A percentile compares a stretch with the other conserved stretches of the same genome.
Conservation (phyloP, 2,329 filamentous ascomycete species). For the Neocucurbitaria cava region DNA sequence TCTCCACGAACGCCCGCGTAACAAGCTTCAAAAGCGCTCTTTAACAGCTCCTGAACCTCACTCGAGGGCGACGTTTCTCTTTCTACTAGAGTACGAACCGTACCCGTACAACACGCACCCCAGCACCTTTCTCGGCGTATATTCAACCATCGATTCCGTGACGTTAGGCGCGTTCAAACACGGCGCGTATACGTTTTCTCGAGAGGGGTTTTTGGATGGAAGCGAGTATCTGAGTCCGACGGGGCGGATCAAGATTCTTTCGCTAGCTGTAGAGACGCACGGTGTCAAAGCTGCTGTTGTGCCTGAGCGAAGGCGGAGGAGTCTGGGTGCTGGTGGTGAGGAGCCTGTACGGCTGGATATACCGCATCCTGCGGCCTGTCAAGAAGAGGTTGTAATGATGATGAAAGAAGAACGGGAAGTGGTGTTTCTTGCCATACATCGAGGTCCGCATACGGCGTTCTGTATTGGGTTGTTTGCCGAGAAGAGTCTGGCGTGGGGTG, state of each 20-base stretch:
- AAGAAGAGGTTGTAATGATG: constrained; percentile 3
- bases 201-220: constrained; percentile 26
- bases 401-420: neutral
- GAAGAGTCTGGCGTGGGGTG: constrained; percentile 30
- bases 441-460: constrained; percentile 18
- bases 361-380: constrained; percentile 27
- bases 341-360: constrained; percentile 27
- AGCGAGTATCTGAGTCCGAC: constrained; percentile 28
- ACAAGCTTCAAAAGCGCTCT: constrained; percentile 17
- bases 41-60: neutral
- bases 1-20: constrained; percentile 16
- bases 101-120: constrained; percentile 29
- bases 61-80: constrained; percentile 1
- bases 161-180: constrained; percentile 24
- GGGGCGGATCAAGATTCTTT: constrained; percentile 32
- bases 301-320: constrained; percentile 10
- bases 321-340: constrained; percentile 3
- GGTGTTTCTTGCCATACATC: constrained; percentile 26
- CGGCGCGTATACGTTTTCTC: constrained; percentile 32
- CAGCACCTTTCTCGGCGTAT: constrained; percentile 28
- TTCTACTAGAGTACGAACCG: constrained; percentile 28
- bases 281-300: constrained; percentile 16
- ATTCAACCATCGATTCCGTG: constrained; percentile 27
- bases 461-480: constrained; percentile 26
- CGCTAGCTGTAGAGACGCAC: constrained; percentile 13